phyloP scores from a whole-genome alignment of 345 rosid genomes.

The Moricandia arvensis region DNA sequence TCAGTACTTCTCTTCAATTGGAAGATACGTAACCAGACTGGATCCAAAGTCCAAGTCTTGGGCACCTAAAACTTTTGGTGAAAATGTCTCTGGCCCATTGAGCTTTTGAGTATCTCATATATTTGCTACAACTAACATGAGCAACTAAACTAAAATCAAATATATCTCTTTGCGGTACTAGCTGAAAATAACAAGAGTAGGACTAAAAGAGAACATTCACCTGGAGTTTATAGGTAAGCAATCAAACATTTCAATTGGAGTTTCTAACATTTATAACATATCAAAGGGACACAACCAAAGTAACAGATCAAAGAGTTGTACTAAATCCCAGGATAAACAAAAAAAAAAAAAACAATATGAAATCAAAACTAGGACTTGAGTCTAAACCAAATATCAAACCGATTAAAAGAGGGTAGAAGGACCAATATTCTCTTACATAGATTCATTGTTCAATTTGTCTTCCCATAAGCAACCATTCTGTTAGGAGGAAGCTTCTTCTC shows the following conservation, averaged over 20 bases:
- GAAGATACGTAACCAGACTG: no score
- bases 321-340: background rate
- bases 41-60: no score
- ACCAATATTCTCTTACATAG: background rate
- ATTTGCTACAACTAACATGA: no score
- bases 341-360: background rate
- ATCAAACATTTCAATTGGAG: background rate
- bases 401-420: background rate
- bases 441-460: slow-evolving; percentile 41
- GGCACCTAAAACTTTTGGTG: no score
- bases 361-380: background rate
- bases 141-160: no score
- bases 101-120: no score
- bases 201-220: no score
- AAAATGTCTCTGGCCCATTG: no score
- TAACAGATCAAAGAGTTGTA: background rate
- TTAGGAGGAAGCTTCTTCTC: slow-evolving; percentile 53
- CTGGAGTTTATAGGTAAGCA: background rate
- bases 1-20: no score
- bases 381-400: slow-evolving; percentile 2
- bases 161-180: no score
- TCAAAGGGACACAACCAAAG: background rate
- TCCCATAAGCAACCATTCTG: slow-evolving; percentile 68
- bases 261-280: background rate
- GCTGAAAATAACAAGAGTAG: no score